Evolutionary conservation across 768 basidiomycete genomes (phyloP), one percentile per base, ranked within the genome.

Genomic region (Suillus tomentosus): DNA sequence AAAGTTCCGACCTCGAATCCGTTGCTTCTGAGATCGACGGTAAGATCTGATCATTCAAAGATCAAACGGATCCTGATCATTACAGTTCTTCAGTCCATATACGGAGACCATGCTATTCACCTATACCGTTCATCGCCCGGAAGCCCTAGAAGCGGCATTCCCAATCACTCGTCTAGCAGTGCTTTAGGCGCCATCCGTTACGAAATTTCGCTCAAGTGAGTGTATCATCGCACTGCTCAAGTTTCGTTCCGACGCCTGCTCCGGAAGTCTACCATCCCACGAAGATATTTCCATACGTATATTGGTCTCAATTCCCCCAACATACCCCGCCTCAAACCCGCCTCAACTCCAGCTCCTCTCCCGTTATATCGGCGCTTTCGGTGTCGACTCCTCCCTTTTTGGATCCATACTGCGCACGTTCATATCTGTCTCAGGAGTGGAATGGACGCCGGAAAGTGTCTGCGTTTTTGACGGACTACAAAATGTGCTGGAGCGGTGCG

Each of bases 401-500:
- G 92, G 92, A 27, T 83, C 84, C 1, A 82, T 94, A 42, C 79
- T 95, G 22, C 84, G 90, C 45, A 95, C 91, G 0, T 96, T 84
- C 73, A 93, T 95, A 62, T 94, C 94, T 4, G 71, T 81, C 24
- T 84, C 82, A 61, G 92, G 90, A 8, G 83, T 92, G n/a, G 90
- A 93, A 67, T 96, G 90, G 87, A 78, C 80, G 3, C 79, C 84
- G 27, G 92, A 88, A 37, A 81, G 80, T 1, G 88, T 95, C 19
- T 94, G 91, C 67, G 90, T 95, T 14, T 96, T 95, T 71, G 94
- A 96, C 66, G 94, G 94, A 13, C 75, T 95, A 34, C 92, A 94
- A 74, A 86, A 80, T 69, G 85, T 91, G 11, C 74, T 89, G 37
- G 92, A 94, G 55, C 79, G 80, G 17, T 89, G 88, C 66, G 78